phyloP scores from a whole-genome alignment of 345 rosid genomes.

The Kandelia obovata region DNA sequence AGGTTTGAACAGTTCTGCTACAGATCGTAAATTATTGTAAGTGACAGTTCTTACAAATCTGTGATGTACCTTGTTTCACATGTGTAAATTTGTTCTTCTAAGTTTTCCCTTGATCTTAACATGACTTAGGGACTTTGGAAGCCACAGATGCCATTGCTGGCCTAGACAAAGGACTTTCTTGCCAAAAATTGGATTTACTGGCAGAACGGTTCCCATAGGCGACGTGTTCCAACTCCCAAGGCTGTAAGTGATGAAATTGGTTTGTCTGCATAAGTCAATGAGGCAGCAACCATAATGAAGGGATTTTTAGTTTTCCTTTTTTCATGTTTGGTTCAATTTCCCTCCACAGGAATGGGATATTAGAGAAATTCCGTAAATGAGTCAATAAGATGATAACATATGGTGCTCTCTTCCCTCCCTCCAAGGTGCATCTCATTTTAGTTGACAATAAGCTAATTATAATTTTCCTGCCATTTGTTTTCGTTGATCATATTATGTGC shows the following conservation, averaged over 20 bases:
- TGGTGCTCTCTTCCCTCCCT: background rate
- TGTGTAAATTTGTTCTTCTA: background rate
- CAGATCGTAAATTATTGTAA: slow-evolving; percentile 7
- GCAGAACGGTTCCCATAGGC: background rate
- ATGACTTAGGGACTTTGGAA: slow-evolving; percentile 2
- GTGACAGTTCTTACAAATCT: background rate
- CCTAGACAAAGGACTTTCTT: background rate
- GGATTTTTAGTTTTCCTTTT: background rate
- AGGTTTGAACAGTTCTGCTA: background rate
- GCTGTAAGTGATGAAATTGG: background rate
- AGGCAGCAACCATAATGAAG: background rate
- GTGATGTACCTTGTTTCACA: background rate
- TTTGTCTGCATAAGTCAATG: background rate
- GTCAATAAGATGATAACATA: background rate
- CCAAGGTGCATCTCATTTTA: no score
- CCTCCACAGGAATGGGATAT: background rate
- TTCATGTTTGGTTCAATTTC: background rate
- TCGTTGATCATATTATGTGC: no score
- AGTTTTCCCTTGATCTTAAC: background rate
- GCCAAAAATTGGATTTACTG: background rate
- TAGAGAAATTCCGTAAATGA: slow-evolving; percentile 3
- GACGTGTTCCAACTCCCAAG: background rate
- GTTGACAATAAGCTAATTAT: no score
- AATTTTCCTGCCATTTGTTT: no score
- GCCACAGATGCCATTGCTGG: background rate